Evolutionary conservation across 352 stramenopile species (phyloP).

Genomic region (Globisporangium okanoganense): DNA sequence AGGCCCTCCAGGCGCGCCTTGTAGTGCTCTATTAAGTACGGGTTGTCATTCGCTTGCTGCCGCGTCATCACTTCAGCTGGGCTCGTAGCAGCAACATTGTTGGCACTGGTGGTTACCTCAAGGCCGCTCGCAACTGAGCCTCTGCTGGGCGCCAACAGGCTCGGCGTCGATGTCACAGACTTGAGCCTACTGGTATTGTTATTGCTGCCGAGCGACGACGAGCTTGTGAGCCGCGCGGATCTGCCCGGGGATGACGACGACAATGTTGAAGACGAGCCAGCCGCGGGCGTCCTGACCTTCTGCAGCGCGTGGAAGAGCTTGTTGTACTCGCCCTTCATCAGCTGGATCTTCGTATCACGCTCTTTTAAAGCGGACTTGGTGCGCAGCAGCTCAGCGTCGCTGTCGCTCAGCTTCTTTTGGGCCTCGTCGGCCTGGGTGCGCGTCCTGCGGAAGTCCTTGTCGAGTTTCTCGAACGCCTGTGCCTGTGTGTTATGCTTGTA

Average conservation of each 20-base stretch:
- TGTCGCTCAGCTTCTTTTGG: conserved; percentile 26
- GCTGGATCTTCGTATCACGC: conserved; percentile 36
- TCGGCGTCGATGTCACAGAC: not conserved
- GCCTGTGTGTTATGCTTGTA: conserved; percentile 46
- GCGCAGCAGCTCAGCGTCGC: conserved; percentile 49
- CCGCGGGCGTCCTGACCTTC: conserved; percentile 42
- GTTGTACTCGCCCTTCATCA: conserved; percentile 75
- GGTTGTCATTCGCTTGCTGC: conserved; percentile 44
- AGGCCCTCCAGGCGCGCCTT: conserved; percentile 44
- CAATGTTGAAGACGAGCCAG: not conserved
- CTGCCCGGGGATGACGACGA: not conserved
- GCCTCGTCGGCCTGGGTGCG: conserved; percentile 26
- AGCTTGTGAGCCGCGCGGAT: conserved; percentile 3
- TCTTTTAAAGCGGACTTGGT: conserved; percentile 49
- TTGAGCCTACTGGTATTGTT: conserved; percentile 3
- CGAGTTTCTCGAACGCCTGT: conserved; percentile 42
- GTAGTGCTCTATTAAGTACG: conserved; percentile 67
- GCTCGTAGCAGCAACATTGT: conserved; percentile 1
- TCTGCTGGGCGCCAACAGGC: not conserved
- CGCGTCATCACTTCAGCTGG: not conserved
- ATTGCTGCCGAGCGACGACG: not conserved
- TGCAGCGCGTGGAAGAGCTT: conserved; percentile 65
- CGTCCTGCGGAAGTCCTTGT: conserved; percentile 41
- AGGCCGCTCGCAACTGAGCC: not conserved
- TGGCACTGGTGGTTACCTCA: not conserved